These are phyloP conservation scores for Penicillium sp. DNA, from an alignment of 2,329 filamentous ascomycete genomes.

Conservation along the genomic window DNA sequence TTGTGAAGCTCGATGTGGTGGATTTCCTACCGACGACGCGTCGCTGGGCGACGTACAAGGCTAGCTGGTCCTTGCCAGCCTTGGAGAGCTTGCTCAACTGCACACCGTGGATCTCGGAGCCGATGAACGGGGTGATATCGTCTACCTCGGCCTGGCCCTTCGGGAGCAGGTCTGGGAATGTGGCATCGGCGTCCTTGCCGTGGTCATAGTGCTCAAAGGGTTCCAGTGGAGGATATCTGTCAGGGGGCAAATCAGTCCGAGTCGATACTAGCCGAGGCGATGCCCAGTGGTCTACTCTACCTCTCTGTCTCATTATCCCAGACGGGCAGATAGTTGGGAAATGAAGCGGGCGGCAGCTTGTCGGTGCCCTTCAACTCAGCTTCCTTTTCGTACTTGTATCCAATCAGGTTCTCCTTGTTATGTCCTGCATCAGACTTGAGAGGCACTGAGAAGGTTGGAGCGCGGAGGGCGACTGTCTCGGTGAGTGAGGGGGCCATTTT, in stretches of 20 bases:
- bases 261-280: neutral
- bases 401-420: conserved; percentile 41
- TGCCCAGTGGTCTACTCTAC: conserved; percentile 15
- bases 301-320: conserved; percentile 61
- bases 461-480: conserved; percentile 32
- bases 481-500: conserved; percentile 40
- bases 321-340: conserved; percentile 71
- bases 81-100: conserved; percentile 69
- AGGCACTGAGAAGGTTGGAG: conserved; percentile 21
- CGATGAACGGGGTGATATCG: conserved; percentile 72
- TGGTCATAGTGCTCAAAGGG: conserved; percentile 74
- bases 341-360: conserved; percentile 60
- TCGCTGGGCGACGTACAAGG: conserved; percentile 49
- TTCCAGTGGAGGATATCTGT: conserved; percentile 61
- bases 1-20: neutral
- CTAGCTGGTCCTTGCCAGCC: conserved; percentile 74
- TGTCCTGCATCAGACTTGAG: conserved; percentile 34
- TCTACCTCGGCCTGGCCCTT: conserved; percentile 47
- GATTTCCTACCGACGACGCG: conserved; percentile 65
- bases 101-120: conserved; percentile 69
- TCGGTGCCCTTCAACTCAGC: conserved; percentile 56
- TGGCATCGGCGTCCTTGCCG: conserved; percentile 71
- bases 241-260: neutral
- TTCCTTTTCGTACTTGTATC: conserved; percentile 48
- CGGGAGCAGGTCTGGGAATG: conserved; percentile 68